phyloP scores from a whole-genome alignment of 2,329 filamentous ascomycete genomes.

The Eurotiales sp. region DNA sequence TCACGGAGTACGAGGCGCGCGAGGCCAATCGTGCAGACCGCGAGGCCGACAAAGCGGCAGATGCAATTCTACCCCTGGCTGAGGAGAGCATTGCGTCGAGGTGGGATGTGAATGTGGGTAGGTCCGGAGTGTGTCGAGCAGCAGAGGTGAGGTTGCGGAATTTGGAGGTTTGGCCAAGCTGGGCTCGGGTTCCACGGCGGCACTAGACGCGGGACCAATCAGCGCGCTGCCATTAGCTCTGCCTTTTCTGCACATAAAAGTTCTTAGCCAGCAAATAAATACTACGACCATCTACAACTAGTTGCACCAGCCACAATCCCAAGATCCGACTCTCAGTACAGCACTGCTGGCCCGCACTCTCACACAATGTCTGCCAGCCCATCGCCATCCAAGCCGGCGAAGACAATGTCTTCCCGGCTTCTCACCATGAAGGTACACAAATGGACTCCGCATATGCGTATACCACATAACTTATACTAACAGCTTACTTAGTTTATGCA shows the following conservation, averaged over 20 bases:
- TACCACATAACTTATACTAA: conserved; percentile 14
- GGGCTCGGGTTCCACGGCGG: conserved; percentile 4
- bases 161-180: conserved; percentile 33
- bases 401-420: conserved; percentile 79
- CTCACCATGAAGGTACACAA: conserved; percentile 73
- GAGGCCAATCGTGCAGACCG: conserved; percentile 21
- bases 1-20: conserved; percentile 42
- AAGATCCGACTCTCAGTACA: no score
- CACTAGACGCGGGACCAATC: conserved; percentile 20
- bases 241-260: conserved; percentile 18
- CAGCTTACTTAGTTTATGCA: conserved; percentile 71
- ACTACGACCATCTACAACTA: conserved; percentile 5
- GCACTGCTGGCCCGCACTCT: no score
- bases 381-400: conserved; percentile 56
- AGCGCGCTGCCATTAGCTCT: conserved; percentile 20
- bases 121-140: conserved; percentile 6
- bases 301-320: not conserved
- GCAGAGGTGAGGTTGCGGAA: conserved; percentile 22
- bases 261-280: conserved; percentile 9
- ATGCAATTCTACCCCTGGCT: conserved; percentile 38
- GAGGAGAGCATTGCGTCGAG: conserved; percentile 42
- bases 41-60: conserved; percentile 39
- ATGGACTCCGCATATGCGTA: not conserved
- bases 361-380: conserved; percentile 29
- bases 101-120: conserved; percentile 1